Percentiles rank a stretch among this genome's conserved stretches.
phyloP scores from a whole-genome alignment of 305 asterid species.

The Plantago rigida region DNA sequence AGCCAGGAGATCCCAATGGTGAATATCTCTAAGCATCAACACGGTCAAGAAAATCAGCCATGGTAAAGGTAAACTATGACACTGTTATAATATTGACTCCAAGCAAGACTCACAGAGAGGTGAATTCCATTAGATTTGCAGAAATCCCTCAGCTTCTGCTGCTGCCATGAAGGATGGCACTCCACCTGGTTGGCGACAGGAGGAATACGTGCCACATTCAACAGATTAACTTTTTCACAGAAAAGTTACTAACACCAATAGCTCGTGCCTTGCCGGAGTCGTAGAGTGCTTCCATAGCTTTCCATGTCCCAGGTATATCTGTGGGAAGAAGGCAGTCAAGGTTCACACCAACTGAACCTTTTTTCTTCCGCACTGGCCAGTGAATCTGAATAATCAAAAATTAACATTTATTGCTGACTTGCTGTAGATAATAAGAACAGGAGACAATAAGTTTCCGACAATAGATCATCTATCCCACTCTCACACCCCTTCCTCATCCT shows the following conservation, averaged over 20 bases:
- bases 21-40: slow-evolving; percentile 33
- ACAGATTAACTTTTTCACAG: slow-evolving; percentile 57
- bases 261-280: slow-evolving; percentile 73
- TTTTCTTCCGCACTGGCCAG: slow-evolving; percentile 62
- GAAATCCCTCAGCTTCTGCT: slow-evolving; percentile 43
- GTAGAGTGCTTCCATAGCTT: slow-evolving; percentile 64
- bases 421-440: too few species aligned
- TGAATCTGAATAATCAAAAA: slow-evolving; percentile 42
- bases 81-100: too few species aligned
- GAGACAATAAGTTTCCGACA: slow-evolving; percentile 5
- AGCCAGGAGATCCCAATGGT: slow-evolving; percentile 68
- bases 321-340: slow-evolving; percentile 44
- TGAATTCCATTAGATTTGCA: slow-evolving; percentile 73
- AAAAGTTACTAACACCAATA: slow-evolving; percentile 81
- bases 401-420: too few species aligned
- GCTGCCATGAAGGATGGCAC: slow-evolving; percentile 85
- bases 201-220: slow-evolving; percentile 58
- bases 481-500: too few species aligned
- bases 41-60: too few species aligned
- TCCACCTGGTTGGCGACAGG: slow-evolving; percentile 88
- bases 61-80: too few species aligned
- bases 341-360: slow-evolving; percentile 33
- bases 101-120: slow-evolving; percentile 55
- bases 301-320: slow-evolving; percentile 73
- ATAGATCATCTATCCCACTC: too few species aligned